Percentiles rank a stretch among this genome's conserved stretches.
Evolutionary conservation across 2,329 filamentous ascomycete species (phyloP).

Genomic region (Stagonosporopsis cucurbitacearum): DNA sequence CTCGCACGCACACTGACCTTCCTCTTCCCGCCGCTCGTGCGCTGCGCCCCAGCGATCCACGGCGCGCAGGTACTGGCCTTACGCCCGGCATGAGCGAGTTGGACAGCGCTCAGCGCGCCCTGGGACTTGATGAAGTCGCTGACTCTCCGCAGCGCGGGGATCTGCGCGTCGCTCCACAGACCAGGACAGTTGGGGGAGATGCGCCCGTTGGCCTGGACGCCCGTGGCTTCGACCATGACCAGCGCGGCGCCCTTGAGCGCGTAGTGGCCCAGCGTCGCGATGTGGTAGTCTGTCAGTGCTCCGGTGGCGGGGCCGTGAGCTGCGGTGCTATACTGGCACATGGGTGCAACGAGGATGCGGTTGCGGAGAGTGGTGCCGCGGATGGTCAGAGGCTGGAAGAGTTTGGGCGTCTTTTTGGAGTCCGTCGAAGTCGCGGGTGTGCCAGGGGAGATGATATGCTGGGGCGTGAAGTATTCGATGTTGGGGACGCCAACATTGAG

Average conservation of each 20-base stretch:
- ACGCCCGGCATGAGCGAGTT: slow-evolving; percentile 47
- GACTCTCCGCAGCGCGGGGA: slow-evolving; percentile 41
- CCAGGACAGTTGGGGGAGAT: slow-evolving; percentile 48
- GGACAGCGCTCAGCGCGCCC: slow-evolving; percentile 41
- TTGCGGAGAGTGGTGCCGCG: slow-evolving; percentile 45
- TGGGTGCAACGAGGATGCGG: slow-evolving; percentile 48
- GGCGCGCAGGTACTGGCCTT: slow-evolving; percentile 44
- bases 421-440: slow-evolving; percentile 27
- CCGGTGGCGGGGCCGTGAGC: slow-evolving; percentile 45
- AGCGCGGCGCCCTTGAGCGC: slow-evolving; percentile 47
- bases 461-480: slow-evolving; percentile 55
- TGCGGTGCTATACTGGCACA: slow-evolving; percentile 48
- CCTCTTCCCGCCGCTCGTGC: slow-evolving; percentile 26
- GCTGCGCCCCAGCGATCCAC: slow-evolving; percentile 35
- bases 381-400: slow-evolving; percentile 48
- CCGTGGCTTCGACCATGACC: slow-evolving; percentile 48
- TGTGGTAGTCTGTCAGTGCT: slow-evolving; percentile 48
- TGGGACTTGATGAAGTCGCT: slow-evolving; percentile 47
- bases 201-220: slow-evolving; percentile 45
- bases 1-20: slow-evolving; percentile 40
- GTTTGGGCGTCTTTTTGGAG: slow-evolving; percentile 31
- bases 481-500: slow-evolving; percentile 36
- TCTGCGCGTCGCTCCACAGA: slow-evolving; percentile 47
- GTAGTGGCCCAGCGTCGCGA: slow-evolving; percentile 49
- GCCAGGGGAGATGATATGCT: slow-evolving; percentile 52